Evolutionary conservation across 192 early-diverging fungal genomes (phyloP), one percentile per base, ranked within the genome.

Genomic region (Podila minutissima): DNA sequence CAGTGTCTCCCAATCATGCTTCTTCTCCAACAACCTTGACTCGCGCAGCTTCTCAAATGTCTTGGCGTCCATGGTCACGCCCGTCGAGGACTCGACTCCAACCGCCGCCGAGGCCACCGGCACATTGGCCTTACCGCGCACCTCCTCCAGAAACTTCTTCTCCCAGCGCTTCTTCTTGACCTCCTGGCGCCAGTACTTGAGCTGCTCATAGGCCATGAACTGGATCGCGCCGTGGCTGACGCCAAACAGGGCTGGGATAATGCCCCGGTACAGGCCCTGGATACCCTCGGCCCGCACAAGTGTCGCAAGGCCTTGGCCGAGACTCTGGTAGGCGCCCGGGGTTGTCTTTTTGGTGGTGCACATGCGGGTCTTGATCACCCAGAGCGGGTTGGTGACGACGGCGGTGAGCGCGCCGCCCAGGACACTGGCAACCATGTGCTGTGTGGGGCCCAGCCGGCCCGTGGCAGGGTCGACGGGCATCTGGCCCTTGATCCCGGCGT

Each of bases 171-270:
- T 72, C 62, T 71, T 64, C 62, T 83, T 82, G 31, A 64, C 69
- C 22, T 77, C 84, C 37, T 84, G 67, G 48, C 89, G 72, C 83
- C 87, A 88, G 69, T 90, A 88, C 84, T 98, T 99, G 91, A 99
- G 91, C 62, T 97, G 95, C 66, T 99, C 98, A 83, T 99, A 99
- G 0, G 93, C 95, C 94, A 97, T 96, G 82, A 99, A 99, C 83
- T 99, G 98, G 28, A 99, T 72, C 1, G 96, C 97, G 13, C 98
- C 98, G 65, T 99, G 97, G n/a, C 95, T 94, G 2, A 94, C 94
- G 8, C 98, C 97, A 68, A 98, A 86, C 5, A 99, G 79, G 1
- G 94, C 95, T 0, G 97, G 96, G 6, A 97, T 76, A 62, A 99
- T 86, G 2, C 94, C 95, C 41, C 90, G 87, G 81, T 93, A 93